These are phyloP conservation scores for Tetracladium marchalianum DNA, from an alignment of 495 filamentous ascomycete genomes.

Conservation along the genomic window DNA sequence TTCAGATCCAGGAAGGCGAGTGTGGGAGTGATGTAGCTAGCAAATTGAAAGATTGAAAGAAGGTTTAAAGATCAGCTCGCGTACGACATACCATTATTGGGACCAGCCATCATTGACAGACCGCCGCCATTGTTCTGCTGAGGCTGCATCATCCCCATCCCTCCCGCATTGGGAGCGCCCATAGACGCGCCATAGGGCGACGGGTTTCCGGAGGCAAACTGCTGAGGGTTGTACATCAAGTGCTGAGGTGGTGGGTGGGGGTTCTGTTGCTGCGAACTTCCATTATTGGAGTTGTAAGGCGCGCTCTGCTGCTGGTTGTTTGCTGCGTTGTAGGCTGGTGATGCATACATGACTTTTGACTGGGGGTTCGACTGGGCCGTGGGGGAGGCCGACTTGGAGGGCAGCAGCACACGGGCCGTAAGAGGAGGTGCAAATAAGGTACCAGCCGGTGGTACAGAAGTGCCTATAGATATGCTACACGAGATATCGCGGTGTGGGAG, in stretches of 20 bases:
- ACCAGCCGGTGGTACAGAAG: too few species aligned
- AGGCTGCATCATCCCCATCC: slow-evolving; percentile 22
- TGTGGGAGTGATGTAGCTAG: not conserved
- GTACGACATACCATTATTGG: slow-evolving; percentile 17
- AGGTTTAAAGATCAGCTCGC: not conserved
- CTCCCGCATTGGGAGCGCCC: slow-evolving; percentile 14
- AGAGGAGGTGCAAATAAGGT: too few species aligned
- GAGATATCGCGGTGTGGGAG: too few species aligned
- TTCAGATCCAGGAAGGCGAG: not conserved
- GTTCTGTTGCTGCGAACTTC: slow-evolving; percentile 8
- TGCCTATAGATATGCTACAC: too few species aligned
- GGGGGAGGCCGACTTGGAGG: slow-evolving; percentile 33
- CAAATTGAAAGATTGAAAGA: not conserved
- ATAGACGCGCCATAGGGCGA: slow-evolving; percentile 16
- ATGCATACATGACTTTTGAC: too few species aligned
- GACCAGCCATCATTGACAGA: slow-evolving; percentile 21
- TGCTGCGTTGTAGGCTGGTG: not conserved
- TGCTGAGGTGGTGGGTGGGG: slow-evolving; percentile 18
- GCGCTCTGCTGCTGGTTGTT: not conserved
- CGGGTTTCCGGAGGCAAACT: slow-evolving; percentile 4
- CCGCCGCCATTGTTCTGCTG: slow-evolving; percentile 5
- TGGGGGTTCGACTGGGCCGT: slow-evolving; percentile 21
- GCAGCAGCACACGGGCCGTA: not conserved
- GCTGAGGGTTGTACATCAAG: slow-evolving; percentile 22
- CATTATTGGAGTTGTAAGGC: slow-evolving; percentile 9